Percentiles rank a stretch among this genome's conserved stretches.
Evolutionary conservation across 2,329 filamentous ascomycete species (phyloP).

Genomic region (Xylaria multiplex): DNA sequence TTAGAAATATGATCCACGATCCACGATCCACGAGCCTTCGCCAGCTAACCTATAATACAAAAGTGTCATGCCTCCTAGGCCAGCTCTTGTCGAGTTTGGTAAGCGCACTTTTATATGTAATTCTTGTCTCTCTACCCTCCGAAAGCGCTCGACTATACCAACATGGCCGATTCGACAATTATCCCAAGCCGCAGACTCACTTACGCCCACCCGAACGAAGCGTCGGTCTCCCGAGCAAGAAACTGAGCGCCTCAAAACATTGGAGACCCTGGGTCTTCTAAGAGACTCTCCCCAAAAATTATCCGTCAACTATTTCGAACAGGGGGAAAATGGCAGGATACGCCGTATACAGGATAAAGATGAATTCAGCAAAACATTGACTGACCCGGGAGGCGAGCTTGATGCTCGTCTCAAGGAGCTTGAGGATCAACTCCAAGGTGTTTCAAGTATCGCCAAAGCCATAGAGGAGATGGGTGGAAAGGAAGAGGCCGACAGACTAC

Average conservation of each 20-base stretch:
- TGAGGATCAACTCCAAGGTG: constrained; percentile 51
- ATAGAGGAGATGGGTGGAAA: constrained; percentile 46
- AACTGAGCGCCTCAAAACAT: constrained; percentile 44
- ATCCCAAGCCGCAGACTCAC: constrained; percentile 39
- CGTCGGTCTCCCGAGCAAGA: constrained; percentile 42
- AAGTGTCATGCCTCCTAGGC: constrained; percentile 45
- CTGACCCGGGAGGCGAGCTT: constrained; percentile 51
- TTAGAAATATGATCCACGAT: constrained; percentile 1
- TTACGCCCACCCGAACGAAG: constrained; percentile 32
- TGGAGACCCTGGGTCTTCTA: constrained; percentile 46
- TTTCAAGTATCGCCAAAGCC: constrained; percentile 41
- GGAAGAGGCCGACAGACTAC: constrained; percentile 46
- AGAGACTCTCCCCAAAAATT: constrained; percentile 37
- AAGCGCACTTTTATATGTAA: constrained; percentile 47
- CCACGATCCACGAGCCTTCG: constrained; percentile 11
- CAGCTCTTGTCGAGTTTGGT: constrained; percentile 41
- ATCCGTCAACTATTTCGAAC: constrained; percentile 60
- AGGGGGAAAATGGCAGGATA: constrained; percentile 53
- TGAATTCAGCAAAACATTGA: constrained; percentile 55
- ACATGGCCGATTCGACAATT: constrained; percentile 45
- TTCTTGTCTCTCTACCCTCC: constrained; percentile 45
- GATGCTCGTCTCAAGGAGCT: constrained; percentile 52
- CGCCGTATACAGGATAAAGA: constrained; percentile 53
- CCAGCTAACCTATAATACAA: constrained; percentile 1
- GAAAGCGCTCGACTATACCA: constrained; percentile 37